phyloP scores from a whole-genome alignment of 1,284 basidiomycete genomes.

The Vanrija sp. region DNA sequence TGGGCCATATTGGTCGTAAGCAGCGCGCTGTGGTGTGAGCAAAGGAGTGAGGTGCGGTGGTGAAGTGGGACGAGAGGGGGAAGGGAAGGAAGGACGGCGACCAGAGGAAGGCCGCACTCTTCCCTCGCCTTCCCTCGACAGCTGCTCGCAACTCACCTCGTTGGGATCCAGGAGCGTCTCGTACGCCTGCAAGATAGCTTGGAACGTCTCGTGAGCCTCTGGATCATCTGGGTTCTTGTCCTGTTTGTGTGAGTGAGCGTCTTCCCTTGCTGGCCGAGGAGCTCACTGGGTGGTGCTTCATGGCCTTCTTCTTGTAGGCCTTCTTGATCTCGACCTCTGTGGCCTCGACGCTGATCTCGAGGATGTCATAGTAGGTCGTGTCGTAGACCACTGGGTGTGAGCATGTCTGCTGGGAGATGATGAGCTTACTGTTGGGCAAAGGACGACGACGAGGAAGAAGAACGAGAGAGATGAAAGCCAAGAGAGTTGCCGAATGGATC shows the following conservation, averaged over 20 bases:
- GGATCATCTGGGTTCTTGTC: conserved; percentile 49
- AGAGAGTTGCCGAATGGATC: too few species aligned
- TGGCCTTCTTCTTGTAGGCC: conserved; percentile 87
- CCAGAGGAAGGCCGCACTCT: background rate
- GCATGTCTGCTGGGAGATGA: background rate
- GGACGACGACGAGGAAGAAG: too few species aligned
- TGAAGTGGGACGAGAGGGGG: too few species aligned
- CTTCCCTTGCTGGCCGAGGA: background rate
- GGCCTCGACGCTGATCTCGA: conserved; percentile 66
- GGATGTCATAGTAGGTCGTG: conserved; percentile 62
- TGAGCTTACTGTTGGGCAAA: conserved; percentile 1
- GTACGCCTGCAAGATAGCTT: conserved; percentile 86
- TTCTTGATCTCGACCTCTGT: conserved; percentile 79
- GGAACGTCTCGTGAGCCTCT: conserved; percentile 70
- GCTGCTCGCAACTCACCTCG: conserved; percentile 21
- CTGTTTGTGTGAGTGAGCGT: conserved; percentile 17
- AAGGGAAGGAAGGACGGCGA: too few species aligned
- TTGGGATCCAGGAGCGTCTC: conserved; percentile 78
- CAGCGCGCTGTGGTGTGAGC: conserved; percentile 55
- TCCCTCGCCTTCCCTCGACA: background rate
- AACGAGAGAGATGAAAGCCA: too few species aligned
- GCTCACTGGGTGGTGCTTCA: conserved; percentile 78
- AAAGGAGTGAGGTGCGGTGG: background rate
- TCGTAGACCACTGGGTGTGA: conserved; percentile 40
- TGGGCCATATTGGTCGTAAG: conserved; percentile 78